Base-by-base conservation (phyloP, 164 flowering plant species). In the Berberis thunbergii region DNA sequence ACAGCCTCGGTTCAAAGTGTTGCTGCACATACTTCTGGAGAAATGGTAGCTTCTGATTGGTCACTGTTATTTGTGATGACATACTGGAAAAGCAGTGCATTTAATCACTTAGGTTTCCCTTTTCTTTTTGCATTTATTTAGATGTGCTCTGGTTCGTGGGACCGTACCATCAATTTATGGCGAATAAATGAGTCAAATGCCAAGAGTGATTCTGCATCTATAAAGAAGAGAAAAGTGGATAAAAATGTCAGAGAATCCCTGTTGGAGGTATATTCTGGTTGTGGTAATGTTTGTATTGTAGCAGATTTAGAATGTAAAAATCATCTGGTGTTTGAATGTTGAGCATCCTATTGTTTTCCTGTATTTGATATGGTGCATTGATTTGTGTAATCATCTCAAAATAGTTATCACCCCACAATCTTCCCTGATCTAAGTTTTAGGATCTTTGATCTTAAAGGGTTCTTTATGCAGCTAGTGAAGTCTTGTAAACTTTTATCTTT, bases 61-160 rank as follows among this genome's bases (percentile, higher is more conserved):
- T 60, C 45, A 26, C 38, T 44, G 4, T 52, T 41, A 8, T 11
- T 26, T 38, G 2, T 9, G 4, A 42, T 6, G 26, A 4, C 4
- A 4, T 50, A 7, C 53, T 6, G 2, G 10, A 46, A 11, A 12
- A 2, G 43, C 42, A 50, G 11, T 52, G 26, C 52, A 42, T 41
- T n/a, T 43, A 52, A n/a, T n/a, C 8, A 0, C 64, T 7, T 1
- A 49, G 64, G 12, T 1, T 62, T 42, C 2, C 6, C 38, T 56
- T 6, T 49, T 41, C 41, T 54, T 63, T 13, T 61, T 46, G 13
- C 46, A 57, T 69, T 42, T 43, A 38, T 44, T 43, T 60, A 95
- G 97, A 75, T 91, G 12, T 95, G 97, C 68, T 95, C 97, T n/a
- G 96, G 99, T 59, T 91, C 96, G 39, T 86, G 96, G 97, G 96